phyloP scores from a whole-genome alignment of 2,329 filamentous ascomycete species.

The Clonostachys chloroleuca region DNA sequence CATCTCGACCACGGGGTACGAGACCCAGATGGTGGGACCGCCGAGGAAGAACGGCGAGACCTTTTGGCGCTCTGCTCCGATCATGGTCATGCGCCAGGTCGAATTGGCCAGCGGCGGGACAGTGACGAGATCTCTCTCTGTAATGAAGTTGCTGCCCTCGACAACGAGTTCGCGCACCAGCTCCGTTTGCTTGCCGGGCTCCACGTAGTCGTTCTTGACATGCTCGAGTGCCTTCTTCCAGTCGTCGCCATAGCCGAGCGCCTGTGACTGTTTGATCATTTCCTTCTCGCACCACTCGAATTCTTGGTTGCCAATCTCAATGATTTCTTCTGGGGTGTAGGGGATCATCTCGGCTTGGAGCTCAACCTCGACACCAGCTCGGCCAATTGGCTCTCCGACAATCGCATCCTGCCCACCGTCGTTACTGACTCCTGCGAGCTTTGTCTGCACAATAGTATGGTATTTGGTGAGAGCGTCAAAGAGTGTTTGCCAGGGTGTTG shows the following conservation, averaged over 20 bases:
- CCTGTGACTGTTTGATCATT: conserved; percentile 43
- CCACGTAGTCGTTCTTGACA: conserved; percentile 49
- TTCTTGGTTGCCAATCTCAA: conserved; percentile 43
- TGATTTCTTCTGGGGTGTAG: conserved; percentile 52
- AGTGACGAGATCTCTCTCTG: conserved; percentile 48
- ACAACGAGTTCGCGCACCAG: conserved; percentile 45
- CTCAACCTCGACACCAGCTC: conserved; percentile 42
- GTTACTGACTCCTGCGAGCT: conserved; percentile 37
- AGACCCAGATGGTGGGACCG: conserved; percentile 46
- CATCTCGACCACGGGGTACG: conserved; percentile 51
- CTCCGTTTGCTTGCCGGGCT: conserved; percentile 46
- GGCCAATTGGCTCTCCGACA: conserved; percentile 52
- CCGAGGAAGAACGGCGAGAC: conserved; percentile 57
- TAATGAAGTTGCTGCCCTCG: conserved; percentile 49
- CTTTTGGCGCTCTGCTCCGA: conserved; percentile 45
- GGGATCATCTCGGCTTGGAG: conserved; percentile 53
- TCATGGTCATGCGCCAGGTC: conserved; percentile 53
- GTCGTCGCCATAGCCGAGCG: conserved; percentile 39
- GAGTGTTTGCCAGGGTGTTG: conserved; percentile 34
- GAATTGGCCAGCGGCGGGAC: conserved; percentile 48
- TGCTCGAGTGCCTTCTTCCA: conserved; percentile 51
- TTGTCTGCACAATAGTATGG: conserved; percentile 27
- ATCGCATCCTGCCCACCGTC: conserved; percentile 41
- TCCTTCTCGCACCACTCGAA: conserved; percentile 51
- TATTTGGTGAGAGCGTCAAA: conserved; percentile 26